Evolutionary conservation across 176 grass and related monocot genomes (phyloP), one percentile per base, ranked within the genome.

Genomic region (Hordeum marinum): DNA sequence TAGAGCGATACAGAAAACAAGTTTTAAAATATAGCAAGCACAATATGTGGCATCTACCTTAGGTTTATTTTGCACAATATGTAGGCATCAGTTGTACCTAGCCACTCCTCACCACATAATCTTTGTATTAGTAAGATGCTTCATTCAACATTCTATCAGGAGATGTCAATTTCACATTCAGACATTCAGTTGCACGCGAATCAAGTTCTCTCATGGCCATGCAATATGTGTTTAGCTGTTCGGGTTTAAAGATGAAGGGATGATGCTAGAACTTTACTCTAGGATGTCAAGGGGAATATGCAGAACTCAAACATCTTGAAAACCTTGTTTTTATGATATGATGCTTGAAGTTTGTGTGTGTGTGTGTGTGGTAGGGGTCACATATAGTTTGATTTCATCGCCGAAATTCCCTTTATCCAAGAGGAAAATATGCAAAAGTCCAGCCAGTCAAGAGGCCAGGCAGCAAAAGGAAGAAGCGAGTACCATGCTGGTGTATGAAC

Each of bases 1-100:
- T 54, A 61, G 26, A 62, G 10, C 7, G 41, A 83, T 75, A 63
- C 24, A 7, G 58, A 83, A 73, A 82, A 75, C 55, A 74, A 75
- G 55, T 62, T n/a, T 36, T 64, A 46, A 63, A 72, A 55, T 39
- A 82, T 70, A 55, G 9, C 6, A 75, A 11, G 55, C 25, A 18
- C 26, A 64, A 14, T 36, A 23, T 74, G 17, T 74, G 18, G 52
- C 52, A 57, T 57, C 52, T 57, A 57, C 52, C 52, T 57, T 57
- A 57, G 52, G 18, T 57, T 57, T 57, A 57, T 21, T 80, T 55
- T 81, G 68, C n/a, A 54, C 18, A 21, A 57, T 18, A 21, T 57
- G 17, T 46, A 46, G 43, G 43, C 43, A 14, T 60, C 58, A 57
- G 36, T 58, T 72, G 26, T 43, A 41, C 46, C 36, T 27, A 72